phyloP scores from a whole-genome alignment of 768 basidiomycete species.

The Cyathus striatus region DNA sequence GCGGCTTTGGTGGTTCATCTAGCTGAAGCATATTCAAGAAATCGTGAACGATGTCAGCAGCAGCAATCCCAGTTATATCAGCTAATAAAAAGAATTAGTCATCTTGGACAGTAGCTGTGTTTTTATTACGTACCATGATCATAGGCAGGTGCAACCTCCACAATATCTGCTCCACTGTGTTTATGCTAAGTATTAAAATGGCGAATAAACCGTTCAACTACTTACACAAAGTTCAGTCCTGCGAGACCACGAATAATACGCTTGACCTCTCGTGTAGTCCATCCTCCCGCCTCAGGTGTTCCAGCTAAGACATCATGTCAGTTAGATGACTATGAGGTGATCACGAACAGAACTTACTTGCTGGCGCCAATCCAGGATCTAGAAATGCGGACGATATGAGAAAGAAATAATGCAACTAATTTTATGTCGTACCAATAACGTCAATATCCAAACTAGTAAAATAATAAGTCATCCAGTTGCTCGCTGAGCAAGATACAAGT shows the following conservation, averaged over 20 bases:
- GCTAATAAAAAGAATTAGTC: slow-evolving; percentile 31
- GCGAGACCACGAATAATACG: slow-evolving; percentile 56
- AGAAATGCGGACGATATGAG: not conserved
- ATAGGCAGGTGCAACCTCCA: not conserved
- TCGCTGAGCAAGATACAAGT: not conserved
- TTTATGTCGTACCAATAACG: slow-evolving; percentile 42
- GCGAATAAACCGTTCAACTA: not conserved
- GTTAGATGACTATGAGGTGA: not conserved
- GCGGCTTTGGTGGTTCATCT: slow-evolving; percentile 1
- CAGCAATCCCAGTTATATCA: slow-evolving; percentile 59
- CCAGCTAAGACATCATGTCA: slow-evolving; percentile 33
- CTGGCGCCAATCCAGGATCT: slow-evolving; percentile 61
- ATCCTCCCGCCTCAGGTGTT: slow-evolving; percentile 63
- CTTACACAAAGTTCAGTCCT: slow-evolving; percentile 58
- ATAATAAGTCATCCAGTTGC: not conserved
- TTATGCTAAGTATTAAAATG: not conserved
- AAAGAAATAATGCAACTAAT: not conserved
- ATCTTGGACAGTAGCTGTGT: not conserved
- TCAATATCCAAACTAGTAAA: slow-evolving; percentile 54
- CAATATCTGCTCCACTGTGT: slow-evolving; percentile 2
- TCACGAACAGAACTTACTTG: slow-evolving; percentile 14
- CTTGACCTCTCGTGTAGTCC: slow-evolving; percentile 61
- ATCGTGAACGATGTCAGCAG: slow-evolving; percentile 44
- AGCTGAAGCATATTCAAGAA: slow-evolving; percentile 5
- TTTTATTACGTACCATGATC: not conserved